Conservation (phyloP, 179 eudicot species). For the Carnegiea gigantea region DNA sequence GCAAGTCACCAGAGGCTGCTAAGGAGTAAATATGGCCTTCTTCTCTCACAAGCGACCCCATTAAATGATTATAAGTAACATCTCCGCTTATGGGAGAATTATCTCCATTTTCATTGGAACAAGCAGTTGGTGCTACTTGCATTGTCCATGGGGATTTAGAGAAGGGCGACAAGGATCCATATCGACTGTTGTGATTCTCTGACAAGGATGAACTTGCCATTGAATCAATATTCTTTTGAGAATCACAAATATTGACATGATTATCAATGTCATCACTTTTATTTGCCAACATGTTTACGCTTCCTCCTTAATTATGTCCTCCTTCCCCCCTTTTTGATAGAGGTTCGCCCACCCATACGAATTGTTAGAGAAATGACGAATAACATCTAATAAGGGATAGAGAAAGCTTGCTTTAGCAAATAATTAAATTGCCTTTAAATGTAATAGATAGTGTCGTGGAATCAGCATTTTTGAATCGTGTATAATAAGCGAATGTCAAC, state of each 20-base stretch:
- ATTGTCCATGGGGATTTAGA: slow-evolving; percentile 69
- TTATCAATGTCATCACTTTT: background rate
- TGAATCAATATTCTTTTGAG: background rate
- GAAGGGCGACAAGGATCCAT: slow-evolving; percentile 30
- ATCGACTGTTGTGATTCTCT: background rate
- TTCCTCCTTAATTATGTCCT: background rate
- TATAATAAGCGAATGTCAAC: too few species aligned
- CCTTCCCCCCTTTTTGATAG: background rate
- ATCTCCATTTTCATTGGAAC: background rate
- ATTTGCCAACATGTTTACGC: background rate
- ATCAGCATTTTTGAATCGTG: background rate
- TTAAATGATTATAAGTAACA: slow-evolving; percentile 54
- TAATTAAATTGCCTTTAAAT: too few species aligned
- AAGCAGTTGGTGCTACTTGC: slow-evolving; percentile 13
- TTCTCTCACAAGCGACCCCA: slow-evolving; percentile 82
- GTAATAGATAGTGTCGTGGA: too few species aligned
- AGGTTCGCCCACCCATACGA: too few species aligned
- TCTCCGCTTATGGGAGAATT: background rate
- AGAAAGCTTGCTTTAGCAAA: background rate
- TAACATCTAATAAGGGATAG: background rate
- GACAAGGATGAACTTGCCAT: background rate
- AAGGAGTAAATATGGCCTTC: slow-evolving; percentile 85
- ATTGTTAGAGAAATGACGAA: background rate
- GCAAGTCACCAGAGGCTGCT: slow-evolving; percentile 65
- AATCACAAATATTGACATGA: background rate